Evolutionary conservation across 345 rosid genomes (phyloP), one percentile per base, ranked within the genome.

Genomic region (Brassica juncea): DNA sequence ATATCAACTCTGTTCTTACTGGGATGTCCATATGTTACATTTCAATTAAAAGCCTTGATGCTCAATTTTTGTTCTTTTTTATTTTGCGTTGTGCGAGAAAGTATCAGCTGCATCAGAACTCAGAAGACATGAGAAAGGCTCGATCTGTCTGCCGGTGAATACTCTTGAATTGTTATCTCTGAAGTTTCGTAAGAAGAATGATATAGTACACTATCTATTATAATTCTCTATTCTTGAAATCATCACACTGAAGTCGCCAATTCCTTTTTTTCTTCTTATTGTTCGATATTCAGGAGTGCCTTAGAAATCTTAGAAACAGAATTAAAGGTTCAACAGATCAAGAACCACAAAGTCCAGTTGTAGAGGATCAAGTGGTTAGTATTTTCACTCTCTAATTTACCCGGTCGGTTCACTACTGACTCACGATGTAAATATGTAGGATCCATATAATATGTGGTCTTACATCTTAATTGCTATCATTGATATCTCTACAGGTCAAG

Each of bases 61-160:
- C 74, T 72, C 66, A 31, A 81, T 67, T 72, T 32, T 25, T 28
- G 3, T 28, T 28, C 30, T 28, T 28, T 3, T 28, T 3, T 28
- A 0, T 28, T 28, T 77, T 70, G 34, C 35, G 23, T 31, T 71
- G 14, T 81, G 28, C 52, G 90, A 92, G 99, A 94, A 88, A 92
- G 94, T 94, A 73, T 92, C 97, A 27, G 92, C 99, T 68, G 92
- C 92, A 83, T 91, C 94, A 75, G 99, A 98, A 74, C 82, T 91
- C 94, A 75, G 99, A 98, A 74, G 99, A 94, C 83, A 93, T 94
- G 97, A 83, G 98, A 63, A 92, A 90, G 85, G 99, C 99, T 72
- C 89, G 93, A 5, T 85, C 86, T 82, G 85, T 94, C 70, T 92
- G 97, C 87, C 89, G 97, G 97, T 92, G 37, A 75, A 75, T 78